Base-by-base conservation (phyloP, 2,329 filamentous ascomycete species). In the Arthrocladium fulminans region DNA sequence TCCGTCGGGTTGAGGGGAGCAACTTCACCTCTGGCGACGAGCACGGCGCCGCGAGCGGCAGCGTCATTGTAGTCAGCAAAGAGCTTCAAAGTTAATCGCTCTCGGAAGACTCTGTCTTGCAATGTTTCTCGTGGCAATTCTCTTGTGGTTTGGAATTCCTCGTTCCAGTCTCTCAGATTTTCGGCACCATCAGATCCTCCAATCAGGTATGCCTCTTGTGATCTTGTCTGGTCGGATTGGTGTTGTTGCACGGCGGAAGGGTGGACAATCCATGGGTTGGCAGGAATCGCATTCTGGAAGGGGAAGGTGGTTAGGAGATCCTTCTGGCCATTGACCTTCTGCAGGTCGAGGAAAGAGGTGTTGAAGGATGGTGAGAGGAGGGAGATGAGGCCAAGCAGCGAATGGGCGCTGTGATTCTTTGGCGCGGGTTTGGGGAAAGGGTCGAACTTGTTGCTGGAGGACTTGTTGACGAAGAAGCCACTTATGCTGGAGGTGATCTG, bases 51-150 rank as follows among this genome's bases (percentile, higher is more conserved):
- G 53, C 88, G 82, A 34, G 88, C 86, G 48, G 94, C 92, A 40
- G 92, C 90, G 63, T 98, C 92, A 54, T 90, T 94, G 69, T 96
- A 98, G 67, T 98, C 92, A 9, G 92, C 92, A 63, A 95, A 97
- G 1, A 98, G 79, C 72, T 98, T 98, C 13, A 88, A 92, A 6
- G 92, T 85, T 48, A 98, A 75, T 25, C 92, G 82, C 67, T 98
- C 92, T 24, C 92, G 80, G 76, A 97, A 97, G 15, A 98, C 89
- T 47, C 90, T 82, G 63, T 98, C 92, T 66, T 96, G 90, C 9
- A 98, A 86, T 6, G 83, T 88, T 55, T 96, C 90, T 63, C 88
- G 90, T 27, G 90, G 89, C 54, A 98, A 77, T 67, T 98, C 92
- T 60, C 88, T 83, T 9, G 92, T 95, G 2, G 90, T 95, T 67